Evolutionary conservation across 139 green algal species (phyloP), one percentile per base, ranked within the genome.

Genomic region (Bryopsis sp.): DNA sequence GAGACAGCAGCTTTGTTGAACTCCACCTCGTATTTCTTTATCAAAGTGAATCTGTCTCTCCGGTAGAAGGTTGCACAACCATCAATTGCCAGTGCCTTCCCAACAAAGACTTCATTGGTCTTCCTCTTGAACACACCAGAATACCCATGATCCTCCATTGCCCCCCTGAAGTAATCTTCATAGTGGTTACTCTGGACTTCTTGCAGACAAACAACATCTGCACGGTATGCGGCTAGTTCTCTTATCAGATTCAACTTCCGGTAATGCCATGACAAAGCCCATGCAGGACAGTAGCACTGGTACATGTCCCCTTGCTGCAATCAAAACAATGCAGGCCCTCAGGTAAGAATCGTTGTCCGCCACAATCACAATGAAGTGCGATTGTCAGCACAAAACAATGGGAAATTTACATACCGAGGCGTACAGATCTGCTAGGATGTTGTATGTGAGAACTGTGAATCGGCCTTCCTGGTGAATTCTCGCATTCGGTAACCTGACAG

Each of bases 11-110:
- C 94, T 80, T 99, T 99, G 88, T 99, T 99, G 88, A 99, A 99
- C 84, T 99, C 94, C 67, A 99, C 81, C 82, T 96, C 89, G 66
- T 98, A 99, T 86, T 99, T 99, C 83, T 98, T 99, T 11, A 99
- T 91, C 39, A 99, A 80, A 19, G 82, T 75, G 71, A 99, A 99
- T 50, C 82, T 79, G 67, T 94, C 84, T 1, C 24, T 58, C 54
- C 34, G 66, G 47, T 37, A 99, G 75, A 99, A 99, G 5, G 93
- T 99, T 24, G 93, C 94, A 63, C 94, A 99, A 34, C 94, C 94
- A 73, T 99, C 94, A 39, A 97, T 97, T 47, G 89, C 88, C 70
- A 94, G 96, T 67, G 81, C 85, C 63, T 87, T 89, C 46, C 77
- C 78, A 0, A 84, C 90, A 74, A 88, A 96, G 35, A 97, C 76